A percentile compares a stretch with the other conserved stretches of the same genome.
phyloP scores from a whole-genome alignment of 306 rosid species.

The Spatholobus suberectus region DNA sequence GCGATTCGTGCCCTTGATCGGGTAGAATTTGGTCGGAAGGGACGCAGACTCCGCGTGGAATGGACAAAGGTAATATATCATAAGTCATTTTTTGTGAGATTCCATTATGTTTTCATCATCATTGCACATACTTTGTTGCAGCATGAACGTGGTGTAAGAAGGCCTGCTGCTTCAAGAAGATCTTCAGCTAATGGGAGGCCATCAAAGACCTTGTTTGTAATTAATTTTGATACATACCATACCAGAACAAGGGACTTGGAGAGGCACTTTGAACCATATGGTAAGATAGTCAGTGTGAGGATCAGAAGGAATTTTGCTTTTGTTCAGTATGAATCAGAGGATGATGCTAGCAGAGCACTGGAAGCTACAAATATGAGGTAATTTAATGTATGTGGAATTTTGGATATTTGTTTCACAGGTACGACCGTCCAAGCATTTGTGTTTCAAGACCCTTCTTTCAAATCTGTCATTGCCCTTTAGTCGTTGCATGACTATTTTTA shows the following conservation, averaged over 20 bases:
- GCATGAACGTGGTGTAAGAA: slow-evolving; percentile 93
- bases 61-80: slow-evolving; percentile 82
- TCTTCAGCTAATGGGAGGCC: slow-evolving; percentile 78
- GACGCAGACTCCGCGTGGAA: slow-evolving; percentile 97
- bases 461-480: neutral
- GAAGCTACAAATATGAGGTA: slow-evolving; percentile 94
- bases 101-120: slow-evolving; percentile 16
- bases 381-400: slow-evolving; percentile 20
- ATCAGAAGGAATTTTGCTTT: slow-evolving; percentile 95
- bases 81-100: neutral
- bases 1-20: slow-evolving; percentile 89
- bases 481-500: neutral
- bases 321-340: slow-evolving; percentile 92
- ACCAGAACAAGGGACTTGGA: slow-evolving; percentile 97
- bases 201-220: slow-evolving; percentile 92
- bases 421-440: neutral
- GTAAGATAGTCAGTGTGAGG: slow-evolving; percentile 89
- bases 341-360: slow-evolving; percentile 92
- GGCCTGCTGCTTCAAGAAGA: slow-evolving; percentile 79
- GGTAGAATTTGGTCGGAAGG: slow-evolving; percentile 88
- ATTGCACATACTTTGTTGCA: slow-evolving; percentile 42
- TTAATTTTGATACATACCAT: slow-evolving; percentile 89
- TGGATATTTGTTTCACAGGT: slow-evolving; percentile 14
- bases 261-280: slow-evolving; percentile 97
- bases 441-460: neutral